Conservation (phyloP, 441 rosid genomes). For the Eruca vesicaria region DNA sequence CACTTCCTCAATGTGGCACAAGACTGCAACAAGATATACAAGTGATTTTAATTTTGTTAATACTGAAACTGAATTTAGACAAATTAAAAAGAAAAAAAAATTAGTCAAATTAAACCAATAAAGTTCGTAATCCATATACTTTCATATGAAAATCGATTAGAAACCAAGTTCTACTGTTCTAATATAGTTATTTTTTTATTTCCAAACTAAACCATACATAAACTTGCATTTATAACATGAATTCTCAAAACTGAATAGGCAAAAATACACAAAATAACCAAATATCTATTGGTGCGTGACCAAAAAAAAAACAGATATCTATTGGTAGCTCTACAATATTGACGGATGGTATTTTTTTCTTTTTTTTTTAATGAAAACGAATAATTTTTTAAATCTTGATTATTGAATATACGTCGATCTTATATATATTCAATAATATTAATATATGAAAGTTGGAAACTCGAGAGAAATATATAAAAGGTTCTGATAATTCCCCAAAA, state of each 20-base stretch:
- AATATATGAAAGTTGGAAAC: background rate
- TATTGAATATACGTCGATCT: no score
- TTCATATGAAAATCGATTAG: background rate
- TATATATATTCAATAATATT: no score
- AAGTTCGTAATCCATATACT: background rate
- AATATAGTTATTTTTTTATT: no score
- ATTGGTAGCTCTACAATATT: no score
- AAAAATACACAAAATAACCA: background rate
- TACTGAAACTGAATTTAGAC: background rate
- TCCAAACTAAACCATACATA: background rate
- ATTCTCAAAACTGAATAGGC: background rate
- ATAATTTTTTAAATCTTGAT: no score
- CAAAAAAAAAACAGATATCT: no score
- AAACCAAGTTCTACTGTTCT: background rate
- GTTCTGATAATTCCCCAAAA: no score
- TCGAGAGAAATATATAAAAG: background rate
- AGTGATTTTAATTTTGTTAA: background rate
- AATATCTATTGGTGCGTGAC: no score
- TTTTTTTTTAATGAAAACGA: no score
- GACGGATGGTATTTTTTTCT: no score
- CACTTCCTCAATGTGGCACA: constrained; percentile 57
- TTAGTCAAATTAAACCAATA: no score
- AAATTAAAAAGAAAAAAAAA: background rate
- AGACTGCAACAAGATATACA: constrained; percentile 38
- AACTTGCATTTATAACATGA: background rate